Percentiles rank a stretch among this genome's conserved stretches.
These are phyloP conservation scores for Beauveria australis DNA, from an alignment of 2,329 filamentous ascomycete genomes.

Conservation along the genomic window DNA sequence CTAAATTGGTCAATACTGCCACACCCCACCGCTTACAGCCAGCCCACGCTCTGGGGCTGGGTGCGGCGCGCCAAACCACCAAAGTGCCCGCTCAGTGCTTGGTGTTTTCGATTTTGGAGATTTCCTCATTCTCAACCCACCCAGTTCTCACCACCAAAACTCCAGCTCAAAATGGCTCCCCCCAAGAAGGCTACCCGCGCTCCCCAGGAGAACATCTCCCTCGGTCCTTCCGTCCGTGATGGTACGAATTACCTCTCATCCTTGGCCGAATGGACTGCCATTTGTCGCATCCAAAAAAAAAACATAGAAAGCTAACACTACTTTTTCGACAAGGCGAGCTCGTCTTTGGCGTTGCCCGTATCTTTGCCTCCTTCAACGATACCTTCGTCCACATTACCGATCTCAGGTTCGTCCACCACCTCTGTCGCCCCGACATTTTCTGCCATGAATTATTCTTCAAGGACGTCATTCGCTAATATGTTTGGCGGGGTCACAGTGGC, in stretches of 20 bases:
- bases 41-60: constrained; percentile 1
- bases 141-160: background rate
- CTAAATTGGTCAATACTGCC: constrained; percentile 25
- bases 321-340: constrained; percentile 65
- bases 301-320: background rate
- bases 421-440: too few species aligned
- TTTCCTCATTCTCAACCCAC: constrained; percentile 15
- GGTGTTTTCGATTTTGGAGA: constrained; percentile 15
- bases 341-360: constrained; percentile 95
- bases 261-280: too few species aligned
- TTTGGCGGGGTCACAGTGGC: constrained; percentile 53
- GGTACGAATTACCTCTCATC: constrained; percentile 45
- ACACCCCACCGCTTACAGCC: constrained; percentile 25
- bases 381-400: constrained; percentile 99
- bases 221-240: constrained; percentile 94
- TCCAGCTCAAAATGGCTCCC: constrained; percentile 55
- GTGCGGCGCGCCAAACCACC: constrained; percentile 16
- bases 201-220: constrained; percentile 94
- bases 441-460: too few species aligned
- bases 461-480: constrained; percentile 18
- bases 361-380: constrained; percentile 90
- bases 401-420: constrained; percentile 63
- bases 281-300: too few species aligned
- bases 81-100: constrained; percentile 16
- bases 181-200: constrained; percentile 84